Base-by-base conservation (phyloP, 2,329 filamentous ascomycete species). In the Fusarium pseudocircinatum region DNA sequence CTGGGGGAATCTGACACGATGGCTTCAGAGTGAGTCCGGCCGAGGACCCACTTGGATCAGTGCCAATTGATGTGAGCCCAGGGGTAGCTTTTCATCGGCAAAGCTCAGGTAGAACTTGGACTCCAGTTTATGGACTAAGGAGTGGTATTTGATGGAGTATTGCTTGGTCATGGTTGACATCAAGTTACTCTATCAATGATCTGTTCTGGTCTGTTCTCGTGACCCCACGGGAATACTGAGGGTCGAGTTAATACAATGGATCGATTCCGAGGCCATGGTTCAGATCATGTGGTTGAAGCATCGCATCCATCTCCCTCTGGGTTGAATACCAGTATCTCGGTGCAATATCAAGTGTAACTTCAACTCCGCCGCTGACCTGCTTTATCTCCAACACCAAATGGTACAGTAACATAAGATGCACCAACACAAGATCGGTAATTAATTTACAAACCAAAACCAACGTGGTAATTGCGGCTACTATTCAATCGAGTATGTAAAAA, bases 11-110 rank as follows among this genome's bases (percentile, higher is more conserved):
- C 67, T 69, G 67, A 69, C 67, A 70, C 67, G 67, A 70, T 70
- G 67, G 67, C 66, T 70, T 56, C 66, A 70, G 53, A 70, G 47
- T 70, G 67, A 69, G 65, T 69, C 67, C 67, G 67, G 67, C 67
- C 67, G 67, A 69, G 67, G 54, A 37, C 59, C 67, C 62, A 65
- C 62, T 47, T 63, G 53, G 53, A 46, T 43, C 47, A 37, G 36
- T 61, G 36, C 64, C 60, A 70, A 70, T 53, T 50, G 57, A 62
- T 37, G 50, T 52, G 32, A 46, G 39, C 30, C 14, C 37, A 73
- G 62, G 70, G 63, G 52, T 34, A 49, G 32, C n/a, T 30, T 28
- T 34, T 24, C 9, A 34, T 67, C 62, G 54, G 65, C 65, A 62
- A 64, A 60, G 39, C 42, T 50, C 16, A 60, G 53, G 59, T 26